Evolutionary conservation across 164 flowering plant species (phyloP).

Genomic region (Tetrastigma voinierianum): DNA sequence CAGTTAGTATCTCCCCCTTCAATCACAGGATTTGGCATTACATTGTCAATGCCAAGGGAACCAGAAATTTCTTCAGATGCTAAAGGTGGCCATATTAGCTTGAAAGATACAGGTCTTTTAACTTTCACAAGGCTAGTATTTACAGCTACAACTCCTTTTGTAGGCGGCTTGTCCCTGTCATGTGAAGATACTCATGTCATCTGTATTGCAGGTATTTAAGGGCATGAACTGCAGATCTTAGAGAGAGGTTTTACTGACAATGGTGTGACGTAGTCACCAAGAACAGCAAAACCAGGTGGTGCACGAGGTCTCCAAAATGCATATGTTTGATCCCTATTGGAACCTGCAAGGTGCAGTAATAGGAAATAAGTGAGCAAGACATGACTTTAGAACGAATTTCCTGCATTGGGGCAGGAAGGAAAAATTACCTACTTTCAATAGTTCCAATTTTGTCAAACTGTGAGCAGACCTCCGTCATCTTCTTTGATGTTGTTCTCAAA

Average conservation of each 20-base stretch:
- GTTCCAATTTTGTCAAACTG: conserved; percentile 86
- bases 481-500: conserved; percentile 75
- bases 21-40: conserved; percentile 2
- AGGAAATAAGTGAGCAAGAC: conserved; percentile 5
- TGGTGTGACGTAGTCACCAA: conserved; percentile 95
- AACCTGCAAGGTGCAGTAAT: conserved; percentile 42
- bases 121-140: conserved; percentile 72
- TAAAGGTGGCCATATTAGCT: conserved; percentile 62
- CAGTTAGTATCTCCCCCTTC: conserved; percentile 33
- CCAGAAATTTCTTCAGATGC: conserved; percentile 21
- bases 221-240: background rate
- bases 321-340: conserved; percentile 53
- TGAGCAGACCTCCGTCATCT: conserved; percentile 73
- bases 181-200: conserved; percentile 6
- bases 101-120: conserved; percentile 78
- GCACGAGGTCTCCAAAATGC: conserved; percentile 95
- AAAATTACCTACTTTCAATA: conserved; percentile 52
- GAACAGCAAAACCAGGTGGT: conserved; percentile 90
- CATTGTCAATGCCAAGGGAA: conserved; percentile 14
- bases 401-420: background rate
- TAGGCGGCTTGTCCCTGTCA: conserved; percentile 90
- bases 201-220: background rate
- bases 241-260: conserved; percentile 48
- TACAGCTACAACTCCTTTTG: conserved; percentile 85
- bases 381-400: background rate